These are phyloP conservation scores for Monosporozyma servazzii DNA, from an alignment of 805 yeast species.

Conservation along the genomic window DNA sequence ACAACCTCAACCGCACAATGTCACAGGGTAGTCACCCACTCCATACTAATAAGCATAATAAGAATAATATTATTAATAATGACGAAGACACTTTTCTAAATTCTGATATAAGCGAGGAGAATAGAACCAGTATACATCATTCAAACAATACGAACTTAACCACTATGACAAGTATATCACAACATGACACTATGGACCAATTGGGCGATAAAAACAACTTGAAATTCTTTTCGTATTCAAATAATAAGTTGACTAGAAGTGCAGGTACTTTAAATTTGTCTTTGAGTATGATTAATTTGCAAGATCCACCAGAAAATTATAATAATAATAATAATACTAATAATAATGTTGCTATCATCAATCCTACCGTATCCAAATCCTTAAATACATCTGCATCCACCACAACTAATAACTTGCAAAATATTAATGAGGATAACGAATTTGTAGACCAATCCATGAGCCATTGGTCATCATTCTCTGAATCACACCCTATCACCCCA, in stretches of 20 bases:
- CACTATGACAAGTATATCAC: background rate
- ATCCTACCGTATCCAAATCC: background rate
- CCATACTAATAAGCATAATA: background rate
- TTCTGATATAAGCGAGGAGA: background rate
- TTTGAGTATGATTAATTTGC: slow-evolving; percentile 31
- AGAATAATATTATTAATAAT: background rate
- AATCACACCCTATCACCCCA: slow-evolving; percentile 12
- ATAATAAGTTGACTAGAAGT: slow-evolving; percentile 38
- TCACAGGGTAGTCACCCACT: background rate
- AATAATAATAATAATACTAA: background rate
- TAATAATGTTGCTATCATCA: background rate
- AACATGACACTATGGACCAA: background rate
- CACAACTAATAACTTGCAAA: slow-evolving; percentile 2
- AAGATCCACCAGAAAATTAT: background rate
- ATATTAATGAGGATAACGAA: slow-evolving; percentile 11
- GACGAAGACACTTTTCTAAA: background rate
- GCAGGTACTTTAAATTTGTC: slow-evolving; percentile 44
- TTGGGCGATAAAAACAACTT: slow-evolving; percentile 13
- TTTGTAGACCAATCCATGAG: slow-evolving; percentile 17
- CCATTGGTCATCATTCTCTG: slow-evolving; percentile 23
- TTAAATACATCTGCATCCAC: background rate
- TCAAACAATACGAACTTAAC: background rate
- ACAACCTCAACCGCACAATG: background rate
- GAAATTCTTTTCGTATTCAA: slow-evolving; percentile 24
- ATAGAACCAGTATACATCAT: background rate